Base-by-base conservation (phyloP, 1,284 basidiomycete species). In the Mycena citricolor region DNA sequence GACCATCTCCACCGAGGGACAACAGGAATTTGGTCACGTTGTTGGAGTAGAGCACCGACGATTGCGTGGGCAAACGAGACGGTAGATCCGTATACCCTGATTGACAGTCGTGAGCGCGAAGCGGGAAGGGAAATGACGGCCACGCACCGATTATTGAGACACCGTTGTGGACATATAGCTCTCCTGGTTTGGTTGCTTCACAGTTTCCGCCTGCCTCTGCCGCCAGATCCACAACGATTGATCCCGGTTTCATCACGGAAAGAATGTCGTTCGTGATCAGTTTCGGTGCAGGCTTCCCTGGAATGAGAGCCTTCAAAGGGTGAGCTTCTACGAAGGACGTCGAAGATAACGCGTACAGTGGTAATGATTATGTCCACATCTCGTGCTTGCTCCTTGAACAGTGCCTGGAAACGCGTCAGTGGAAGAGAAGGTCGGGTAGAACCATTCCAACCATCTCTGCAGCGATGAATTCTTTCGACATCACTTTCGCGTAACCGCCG, bases 331-430 rank as follows among this genome's bases (percentile, higher is more conserved):
- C 8, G 24, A 20, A 6, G 4, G 14, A 24, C 10, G n/a, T 30
- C 3, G 26, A 24, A 14, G 35, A 39, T n/a, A 22, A 17, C 22
- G 56, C 75, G 42, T 54, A 86, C 86, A 41, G 89, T 92, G 29
- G 90, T 91, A 54, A 92, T 78, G 47, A 92, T 75, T 47, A 92
- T 91, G 58, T 92, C 90, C 11, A 91, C 90, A 21, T 91, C 89
- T 60, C 82, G 85, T 63, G 82, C 85, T 63, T 92, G 89, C 59
- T 85, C 79, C 76, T 85, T 74, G 68, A 92, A 92, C 30, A 92
- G 73, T 0, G 83, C 81, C 51, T 52, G 3, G 12, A 17, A 11
- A 16, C 32, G 14, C 11, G 22, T 45, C 21, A 40, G 8, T 31
- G 17, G 22, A 4, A 17, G 12, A 19, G 28, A 32, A 24, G 8